Percentiles rank a stretch among this genome's conserved stretches.
These are phyloP conservation scores for Panicum miliaceum DNA, from an alignment of 176 grass and related monocot species.

Conservation along the genomic window DNA sequence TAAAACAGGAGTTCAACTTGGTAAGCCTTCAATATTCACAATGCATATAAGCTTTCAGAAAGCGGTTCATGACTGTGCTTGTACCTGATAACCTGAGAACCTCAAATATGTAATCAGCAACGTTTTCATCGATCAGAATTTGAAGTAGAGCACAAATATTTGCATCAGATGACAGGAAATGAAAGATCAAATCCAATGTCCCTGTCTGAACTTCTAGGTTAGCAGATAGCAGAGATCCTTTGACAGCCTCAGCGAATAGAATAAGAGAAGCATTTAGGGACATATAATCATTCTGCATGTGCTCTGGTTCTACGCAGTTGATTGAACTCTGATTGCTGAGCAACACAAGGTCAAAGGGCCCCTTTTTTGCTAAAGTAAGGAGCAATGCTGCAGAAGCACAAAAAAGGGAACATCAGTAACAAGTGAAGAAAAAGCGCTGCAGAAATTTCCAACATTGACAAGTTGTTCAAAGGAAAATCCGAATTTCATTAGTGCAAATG, in stretches of 20 bases:
- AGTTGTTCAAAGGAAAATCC: conserved; percentile 2
- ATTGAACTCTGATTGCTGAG: conserved; percentile 41
- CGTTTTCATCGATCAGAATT: conserved; percentile 78
- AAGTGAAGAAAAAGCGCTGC: conserved; percentile 10
- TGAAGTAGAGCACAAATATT: conserved; percentile 62
- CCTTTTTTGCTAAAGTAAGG: conserved; percentile 68
- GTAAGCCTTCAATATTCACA: conserved; percentile 34
- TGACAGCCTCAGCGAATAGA: conserved; percentile 89
- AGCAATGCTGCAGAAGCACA: conserved; percentile 75
- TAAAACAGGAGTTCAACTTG: conserved; percentile 31
- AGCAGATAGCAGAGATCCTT: conserved; percentile 91
- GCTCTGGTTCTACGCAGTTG: conserved; percentile 52
- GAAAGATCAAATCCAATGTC: conserved; percentile 86
- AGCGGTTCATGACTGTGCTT: conserved; percentile 23
- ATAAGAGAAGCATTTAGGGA: conserved; percentile 50
- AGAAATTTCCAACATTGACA: conserved; percentile 28
- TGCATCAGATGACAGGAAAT: conserved; percentile 72
- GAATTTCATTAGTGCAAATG: conserved; percentile 20
- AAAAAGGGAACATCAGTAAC: conserved; percentile 35
- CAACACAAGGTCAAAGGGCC: conserved; percentile 57
- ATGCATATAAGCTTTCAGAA: conserved; percentile 18
- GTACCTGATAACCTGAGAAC: conserved; percentile 85
- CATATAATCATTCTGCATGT: conserved; percentile 42
- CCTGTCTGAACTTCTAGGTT: conserved; percentile 74
- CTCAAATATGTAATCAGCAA: conserved; percentile 96